A percentile compares a stretch with the other conserved stretches of the same genome.
These are phyloP conservation scores for Salvia miltiorrhiza DNA, from an alignment of 257 asterid genomes.

Conservation along the genomic window DNA sequence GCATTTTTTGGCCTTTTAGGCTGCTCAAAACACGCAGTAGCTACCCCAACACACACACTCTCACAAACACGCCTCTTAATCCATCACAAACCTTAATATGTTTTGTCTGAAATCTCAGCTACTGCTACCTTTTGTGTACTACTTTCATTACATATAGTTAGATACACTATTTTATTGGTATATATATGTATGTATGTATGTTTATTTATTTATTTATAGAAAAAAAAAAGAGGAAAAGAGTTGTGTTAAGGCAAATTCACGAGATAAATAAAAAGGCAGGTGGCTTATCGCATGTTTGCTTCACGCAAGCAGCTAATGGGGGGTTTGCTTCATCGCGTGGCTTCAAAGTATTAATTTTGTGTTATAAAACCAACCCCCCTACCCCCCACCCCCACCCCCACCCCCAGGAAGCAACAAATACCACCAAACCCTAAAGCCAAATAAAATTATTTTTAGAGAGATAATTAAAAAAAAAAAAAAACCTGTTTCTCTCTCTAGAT, in stretches of 20 bases:
- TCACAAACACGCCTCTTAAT: background rate
- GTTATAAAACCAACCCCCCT: constrained; percentile 28
- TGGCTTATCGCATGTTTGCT: constrained; percentile 97
- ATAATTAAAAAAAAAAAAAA: constrained; percentile 16
- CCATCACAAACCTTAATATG: constrained; percentile 9
- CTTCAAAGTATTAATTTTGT: constrained; percentile 79
- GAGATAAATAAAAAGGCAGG: constrained; percentile 68
- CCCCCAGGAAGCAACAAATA: constrained; percentile 28
- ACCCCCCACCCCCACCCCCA: constrained; percentile 21
- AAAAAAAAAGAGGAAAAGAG: constrained; percentile 30
- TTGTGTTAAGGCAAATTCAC: constrained; percentile 57
- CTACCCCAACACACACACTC: background rate
- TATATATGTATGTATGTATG: background rate
- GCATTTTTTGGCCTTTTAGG: constrained; percentile 53
- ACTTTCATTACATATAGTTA: no score
- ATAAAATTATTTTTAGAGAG: background rate
- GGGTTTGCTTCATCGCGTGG: constrained; percentile 97
- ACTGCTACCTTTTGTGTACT: background rate
- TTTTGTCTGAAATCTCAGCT: constrained; percentile 3
- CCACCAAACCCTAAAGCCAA: constrained; percentile 69
- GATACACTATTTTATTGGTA: no score
- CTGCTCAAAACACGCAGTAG: constrained; percentile 52
- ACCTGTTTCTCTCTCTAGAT: background rate
- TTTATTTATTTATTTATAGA: background rate
- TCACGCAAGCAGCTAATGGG: constrained; percentile 96